Evolutionary conservation across 139 green algal species (phyloP).

Genomic region (Coelastrella sp.): DNA sequence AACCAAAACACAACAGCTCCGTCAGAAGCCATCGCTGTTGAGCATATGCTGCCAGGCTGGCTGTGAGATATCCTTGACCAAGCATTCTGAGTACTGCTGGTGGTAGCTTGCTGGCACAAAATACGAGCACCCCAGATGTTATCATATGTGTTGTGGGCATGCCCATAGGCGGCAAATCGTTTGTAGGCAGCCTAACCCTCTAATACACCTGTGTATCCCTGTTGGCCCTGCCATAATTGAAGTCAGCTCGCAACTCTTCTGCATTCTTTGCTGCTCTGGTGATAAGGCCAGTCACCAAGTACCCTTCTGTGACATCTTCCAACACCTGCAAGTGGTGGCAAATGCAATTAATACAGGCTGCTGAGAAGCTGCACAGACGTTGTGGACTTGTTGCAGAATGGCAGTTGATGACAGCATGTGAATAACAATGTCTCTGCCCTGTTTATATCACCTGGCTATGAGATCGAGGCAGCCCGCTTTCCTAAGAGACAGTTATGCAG

Average conservation of each 20-base stretch:
- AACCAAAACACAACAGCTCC: background rate
- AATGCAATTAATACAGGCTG: background rate
- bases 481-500: background rate
- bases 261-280: slow-evolving; percentile 48
- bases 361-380: background rate
- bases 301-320: slow-evolving; percentile 54
- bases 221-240: slow-evolving; percentile 55
- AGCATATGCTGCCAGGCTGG: background rate
- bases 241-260: slow-evolving; percentile 56
- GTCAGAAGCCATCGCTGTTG: background rate
- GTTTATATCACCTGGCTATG: too few species aligned
- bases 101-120: too few species aligned
- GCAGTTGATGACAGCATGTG: too few species aligned
- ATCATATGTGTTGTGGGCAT: too few species aligned
- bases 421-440: too few species aligned
- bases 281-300: slow-evolving; percentile 54
- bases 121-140: too few species aligned
- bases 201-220: slow-evolving; percentile 48
- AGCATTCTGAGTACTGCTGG: too few species aligned
- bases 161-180: too few species aligned
- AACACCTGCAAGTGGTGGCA: slow-evolving; percentile 23
- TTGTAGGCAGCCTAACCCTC: background rate
- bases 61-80: background rate
- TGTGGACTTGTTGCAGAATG: too few species aligned
- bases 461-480: too few species aligned